phyloP scores from a whole-genome alignment of 495 filamentous ascomycete species.

The Poronia punctata region DNA sequence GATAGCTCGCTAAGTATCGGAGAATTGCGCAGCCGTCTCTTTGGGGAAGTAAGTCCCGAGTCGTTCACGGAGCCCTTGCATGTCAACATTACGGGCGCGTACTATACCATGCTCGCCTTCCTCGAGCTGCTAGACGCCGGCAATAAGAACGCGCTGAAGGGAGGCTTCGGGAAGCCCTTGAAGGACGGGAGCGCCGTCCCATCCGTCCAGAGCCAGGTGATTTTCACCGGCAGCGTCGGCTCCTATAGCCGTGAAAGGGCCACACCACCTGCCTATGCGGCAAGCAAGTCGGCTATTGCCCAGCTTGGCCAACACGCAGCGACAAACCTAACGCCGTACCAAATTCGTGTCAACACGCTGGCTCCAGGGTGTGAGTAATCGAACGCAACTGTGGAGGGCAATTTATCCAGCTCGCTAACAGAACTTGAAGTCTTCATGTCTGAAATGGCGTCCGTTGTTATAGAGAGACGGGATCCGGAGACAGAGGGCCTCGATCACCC shows the following conservation, averaged over 20 bases:
- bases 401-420: background rate
- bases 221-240: constrained; percentile 47
- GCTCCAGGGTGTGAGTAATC: constrained; percentile 46
- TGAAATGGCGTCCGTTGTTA: constrained; percentile 44
- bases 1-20: constrained; percentile 32
- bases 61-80: constrained; percentile 43
- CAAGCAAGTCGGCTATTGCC: constrained; percentile 46
- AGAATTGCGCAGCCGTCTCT: constrained; percentile 39
- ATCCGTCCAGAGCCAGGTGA: constrained; percentile 46
- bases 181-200: constrained; percentile 21
- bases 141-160: constrained; percentile 43
- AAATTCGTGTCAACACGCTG: constrained; percentile 51
- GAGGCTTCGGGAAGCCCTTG: constrained; percentile 24
- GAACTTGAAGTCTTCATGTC: constrained; percentile 43
- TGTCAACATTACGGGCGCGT: constrained; percentile 46
- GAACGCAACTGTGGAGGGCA: too few relatives aligned
- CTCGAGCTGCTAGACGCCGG: constrained; percentile 52
- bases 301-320: constrained; percentile 49
- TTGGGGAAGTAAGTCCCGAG: constrained; percentile 34
- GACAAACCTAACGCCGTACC: constrained; percentile 38
- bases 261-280: constrained; percentile 42
- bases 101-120: constrained; percentile 50
- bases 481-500: constrained; percentile 21
- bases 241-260: constrained; percentile 41
- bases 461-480: constrained; percentile 33